phyloP scores from a whole-genome alignment of 768 basidiomycete genomes.

The Suillus bovinus region DNA sequence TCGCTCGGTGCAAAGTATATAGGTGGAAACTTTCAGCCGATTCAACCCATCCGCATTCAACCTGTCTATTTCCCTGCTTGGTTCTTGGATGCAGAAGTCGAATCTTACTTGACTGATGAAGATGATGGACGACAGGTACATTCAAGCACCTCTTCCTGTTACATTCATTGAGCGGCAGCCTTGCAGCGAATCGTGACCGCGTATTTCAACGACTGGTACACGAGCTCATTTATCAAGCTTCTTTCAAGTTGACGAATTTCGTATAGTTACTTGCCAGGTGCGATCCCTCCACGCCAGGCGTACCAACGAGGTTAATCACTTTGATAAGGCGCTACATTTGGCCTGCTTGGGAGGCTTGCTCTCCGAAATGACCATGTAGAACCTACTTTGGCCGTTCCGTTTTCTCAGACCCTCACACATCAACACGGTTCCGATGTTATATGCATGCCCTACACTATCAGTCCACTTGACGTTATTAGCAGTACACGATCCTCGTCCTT shows the following conservation, averaged over 20 bases:
- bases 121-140: constrained; percentile 4
- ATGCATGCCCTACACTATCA: constrained; percentile 57
- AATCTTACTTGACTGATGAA: constrained; percentile 22
- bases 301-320: constrained; percentile 6
- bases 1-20: constrained; percentile 39
- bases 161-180: not conserved
- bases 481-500: constrained; percentile 35
- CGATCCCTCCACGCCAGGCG: constrained; percentile 4
- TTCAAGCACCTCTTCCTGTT: not conserved
- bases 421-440: constrained; percentile 51
- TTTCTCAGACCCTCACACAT: constrained; percentile 45
- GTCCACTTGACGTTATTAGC: constrained; percentile 53
- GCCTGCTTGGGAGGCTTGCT: constrained; percentile 46
- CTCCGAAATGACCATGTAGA: constrained; percentile 33
- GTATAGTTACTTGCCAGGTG: constrained; percentile 33
- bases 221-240: constrained; percentile 15
- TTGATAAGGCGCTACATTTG: constrained; percentile 42
- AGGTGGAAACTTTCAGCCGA: constrained; percentile 38
- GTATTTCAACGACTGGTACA: constrained; percentile 49
- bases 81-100: constrained; percentile 57
- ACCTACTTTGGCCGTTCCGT: constrained; percentile 39
- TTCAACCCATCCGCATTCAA: constrained; percentile 46
- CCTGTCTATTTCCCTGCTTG: constrained; percentile 66
- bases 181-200: constrained; percentile 24
- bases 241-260: constrained; percentile 16